These are phyloP conservation scores for Populus hybrid DNA, from an alignment of 441 rosid genomes.

Conservation along the genomic window DNA sequence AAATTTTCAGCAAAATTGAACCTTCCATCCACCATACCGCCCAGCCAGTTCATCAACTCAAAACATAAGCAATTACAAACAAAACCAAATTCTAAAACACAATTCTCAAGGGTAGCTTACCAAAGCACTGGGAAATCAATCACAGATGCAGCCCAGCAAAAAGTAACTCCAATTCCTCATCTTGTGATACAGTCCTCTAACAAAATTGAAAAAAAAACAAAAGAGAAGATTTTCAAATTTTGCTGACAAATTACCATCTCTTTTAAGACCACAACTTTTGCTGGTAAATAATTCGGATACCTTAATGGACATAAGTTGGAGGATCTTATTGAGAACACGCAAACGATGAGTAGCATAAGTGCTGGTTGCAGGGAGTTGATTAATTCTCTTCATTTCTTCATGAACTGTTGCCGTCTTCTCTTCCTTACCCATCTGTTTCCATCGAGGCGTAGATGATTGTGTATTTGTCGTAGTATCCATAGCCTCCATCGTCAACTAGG, in stretches of 20 bases:
- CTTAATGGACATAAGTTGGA: conserved; percentile 56
- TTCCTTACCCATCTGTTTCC: conserved; percentile 48
- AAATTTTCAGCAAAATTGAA: background rate
- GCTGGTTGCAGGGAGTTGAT: conserved; percentile 61
- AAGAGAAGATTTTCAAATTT: background rate
- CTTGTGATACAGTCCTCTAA: conserved; percentile 69
- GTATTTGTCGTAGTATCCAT: conserved; percentile 3
- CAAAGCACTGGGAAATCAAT: background rate
- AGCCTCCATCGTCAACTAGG: background rate
- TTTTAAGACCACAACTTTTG: no score
- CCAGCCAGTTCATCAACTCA: background rate
- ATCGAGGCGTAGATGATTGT: conserved; percentile 18
- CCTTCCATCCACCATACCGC: background rate
- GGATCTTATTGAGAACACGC: conserved; percentile 74
- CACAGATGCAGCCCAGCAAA: conserved; percentile 74
- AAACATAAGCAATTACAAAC: background rate
- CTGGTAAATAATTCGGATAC: conserved; percentile 20
- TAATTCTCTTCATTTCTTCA: conserved; percentile 59
- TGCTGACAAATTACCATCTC: background rate
- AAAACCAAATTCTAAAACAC: background rate
- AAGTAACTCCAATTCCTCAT: conserved; percentile 71
- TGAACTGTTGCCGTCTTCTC: conserved; percentile 50
- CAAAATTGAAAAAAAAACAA: background rate
- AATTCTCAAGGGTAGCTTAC: background rate
- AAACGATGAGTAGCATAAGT: conserved; percentile 63